These are phyloP conservation scores for Kluyveromyces marxianus DNA, from an alignment of 1,139 yeast genomes.

Conservation along the genomic window DNA sequence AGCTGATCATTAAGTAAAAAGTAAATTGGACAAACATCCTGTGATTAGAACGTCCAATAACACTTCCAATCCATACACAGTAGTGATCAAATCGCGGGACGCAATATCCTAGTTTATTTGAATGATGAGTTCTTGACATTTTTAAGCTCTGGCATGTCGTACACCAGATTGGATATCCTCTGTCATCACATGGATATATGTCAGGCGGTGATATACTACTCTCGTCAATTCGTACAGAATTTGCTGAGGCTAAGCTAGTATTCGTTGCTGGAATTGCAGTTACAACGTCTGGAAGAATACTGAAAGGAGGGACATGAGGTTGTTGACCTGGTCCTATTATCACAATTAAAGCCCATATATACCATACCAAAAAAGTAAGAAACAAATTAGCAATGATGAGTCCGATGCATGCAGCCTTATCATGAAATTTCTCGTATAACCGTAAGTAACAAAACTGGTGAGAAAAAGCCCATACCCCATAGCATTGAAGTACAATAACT, in stretches of 20 bases:
- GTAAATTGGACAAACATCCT: conserved; percentile 44
- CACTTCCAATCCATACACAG: conserved; percentile 56
- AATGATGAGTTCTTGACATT: conserved; percentile 49
- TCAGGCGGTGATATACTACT: conserved; percentile 35
- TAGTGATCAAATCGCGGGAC: conserved; percentile 59
- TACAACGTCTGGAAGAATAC: conserved; percentile 10
- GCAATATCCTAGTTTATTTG: conserved; percentile 39
- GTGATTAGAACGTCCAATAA: conserved; percentile 52
- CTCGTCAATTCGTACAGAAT: background rate
- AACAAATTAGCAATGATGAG: conserved; percentile 15
- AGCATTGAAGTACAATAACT: conserved; percentile 13
- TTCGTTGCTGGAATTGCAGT: background rate
- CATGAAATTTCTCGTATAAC: conserved; percentile 12
- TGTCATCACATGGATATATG: conserved; percentile 47
- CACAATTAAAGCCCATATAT: conserved; percentile 20
- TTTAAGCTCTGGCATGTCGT: conserved; percentile 46
- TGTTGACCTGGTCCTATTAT: conserved; percentile 24
- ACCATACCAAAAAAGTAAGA: conserved; percentile 11
- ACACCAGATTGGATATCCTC: conserved; percentile 61
- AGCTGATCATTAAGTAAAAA: conserved; percentile 32
- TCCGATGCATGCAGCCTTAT: conserved; percentile 19
- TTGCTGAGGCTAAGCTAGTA: background rate
- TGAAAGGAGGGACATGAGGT: conserved; percentile 22
- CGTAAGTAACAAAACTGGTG: conserved; percentile 23
- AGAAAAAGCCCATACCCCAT: conserved; percentile 25